A percentile compares a stretch with the other conserved stretches of the same genome.
Conservation (phyloP, 306 rosid genomes). For the Cucurbita argyrosperma region DNA sequence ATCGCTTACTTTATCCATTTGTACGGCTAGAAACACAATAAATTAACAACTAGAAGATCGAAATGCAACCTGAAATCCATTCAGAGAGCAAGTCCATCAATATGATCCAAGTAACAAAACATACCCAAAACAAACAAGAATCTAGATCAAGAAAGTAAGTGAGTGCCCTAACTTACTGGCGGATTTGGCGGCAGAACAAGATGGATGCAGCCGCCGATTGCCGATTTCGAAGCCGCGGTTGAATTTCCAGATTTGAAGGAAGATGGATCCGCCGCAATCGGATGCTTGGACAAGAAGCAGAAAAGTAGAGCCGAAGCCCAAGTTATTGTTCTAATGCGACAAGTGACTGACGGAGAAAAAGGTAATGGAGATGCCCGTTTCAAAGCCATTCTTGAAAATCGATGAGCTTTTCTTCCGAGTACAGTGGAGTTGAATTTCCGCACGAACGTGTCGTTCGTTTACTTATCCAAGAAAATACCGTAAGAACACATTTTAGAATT, state of each 20-base stretch:
- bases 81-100: not conserved
- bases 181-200: not conserved
- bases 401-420: too few relatives aligned
- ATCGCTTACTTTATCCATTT: slow-evolving; percentile 18
- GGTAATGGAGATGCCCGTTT: not conserved
- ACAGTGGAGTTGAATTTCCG: too few relatives aligned
- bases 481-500: too few relatives aligned
- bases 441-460: too few relatives aligned
- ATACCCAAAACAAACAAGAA: not conserved
- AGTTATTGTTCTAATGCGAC: not conserved
- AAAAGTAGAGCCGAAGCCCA: not conserved
- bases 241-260: not conserved
- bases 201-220: not conserved
- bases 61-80: not conserved
- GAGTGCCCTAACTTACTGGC: not conserved
- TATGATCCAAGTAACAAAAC: not conserved
- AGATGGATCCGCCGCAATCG: not conserved
- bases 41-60: not conserved
- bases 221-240: not conserved
- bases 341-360: not conserved
- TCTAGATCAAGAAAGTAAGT: not conserved
- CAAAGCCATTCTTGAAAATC: too few relatives aligned
- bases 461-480: too few relatives aligned
- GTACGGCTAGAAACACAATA: not conserved
- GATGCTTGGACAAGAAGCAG: not conserved